Evolutionary conservation across 1,284 basidiomycete genomes (phyloP), one percentile per base, ranked within the genome.

Genomic region (Trichosporon coremiiforme): DNA sequence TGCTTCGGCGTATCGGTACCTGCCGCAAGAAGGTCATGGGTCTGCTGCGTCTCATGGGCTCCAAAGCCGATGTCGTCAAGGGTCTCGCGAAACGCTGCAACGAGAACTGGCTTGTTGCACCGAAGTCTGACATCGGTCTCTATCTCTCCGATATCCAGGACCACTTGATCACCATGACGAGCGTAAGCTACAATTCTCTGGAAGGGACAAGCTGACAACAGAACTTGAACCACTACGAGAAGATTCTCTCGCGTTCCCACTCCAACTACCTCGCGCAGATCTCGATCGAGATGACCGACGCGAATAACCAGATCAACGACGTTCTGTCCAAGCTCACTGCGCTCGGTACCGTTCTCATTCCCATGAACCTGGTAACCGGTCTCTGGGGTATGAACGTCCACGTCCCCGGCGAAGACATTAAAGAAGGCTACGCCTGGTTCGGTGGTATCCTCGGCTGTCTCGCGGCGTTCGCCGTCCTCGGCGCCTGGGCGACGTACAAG

Each of bases 11-110:
- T 73, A 99, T 99, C 78, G 97, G 97, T 57, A 98, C 94, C 0
- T 99, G 97, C 82, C 88, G 97, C 66, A 99, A 99, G 86, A 99
- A 99, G 85, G 97, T 99, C 77, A 99, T 99, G 97, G 97, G 97
- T 36, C 85, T 99, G 47, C 84, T 99, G 66, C 80, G 87, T 6
- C 85, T 99, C 67, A 98, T 99, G 96, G 97, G 97, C 50, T 98
- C 97, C 85, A 99, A 99, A 86, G 97, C 97, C 63, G 97, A 99
- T 80, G 97, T 99, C 72, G 97, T 99, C 73, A 99, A 99, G 82
- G 97, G 97, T 17, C 86, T 99, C 45, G 95, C 96, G 36, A 99
- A 99, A 85, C 88, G 96, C 74, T 96, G 81, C 80, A 99, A 99
- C 81, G 97, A 99, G 85, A 97, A 99, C 80, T 99, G 97, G 97